Base-by-base conservation (phyloP, 2,329 filamentous ascomycete species). In the Aspergillus carbonarius region DNA sequence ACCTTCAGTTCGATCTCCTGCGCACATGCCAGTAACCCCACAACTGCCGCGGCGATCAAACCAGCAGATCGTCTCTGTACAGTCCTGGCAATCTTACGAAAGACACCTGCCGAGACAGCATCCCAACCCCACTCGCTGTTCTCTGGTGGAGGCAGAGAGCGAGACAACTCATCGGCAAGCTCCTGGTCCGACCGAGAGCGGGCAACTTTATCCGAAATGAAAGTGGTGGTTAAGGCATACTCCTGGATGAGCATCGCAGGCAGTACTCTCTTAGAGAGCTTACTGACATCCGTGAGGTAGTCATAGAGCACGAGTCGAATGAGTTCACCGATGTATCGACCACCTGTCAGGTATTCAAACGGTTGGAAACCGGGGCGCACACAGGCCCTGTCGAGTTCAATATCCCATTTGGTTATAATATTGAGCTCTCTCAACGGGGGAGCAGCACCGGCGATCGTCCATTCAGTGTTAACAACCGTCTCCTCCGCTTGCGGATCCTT, bases 341-440 rank as follows among this genome's bases (percentile, higher is more conserved):
- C 90, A 2, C 89, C 85, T 0, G 89, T 92, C 88, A 93, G 91
- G 74, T 93, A 93, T 70, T 95, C 91, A 18, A 93, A 83, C 0
- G 90, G 90, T 64, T 93, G 90, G 66, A 93, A 92, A 0, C 90
- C 90, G 0, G 90, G 88, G 6, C 79, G 80, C 66, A 91, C 87
- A 65, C 87, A 88, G 47, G 86, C 83, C 4, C 75, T 74, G 65
- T 92, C 89, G 5, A 95, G 80, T 59, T 82, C 76, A 9, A 79
- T 75, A 67, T 95, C 91, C 90, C 90, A 93, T 35, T 76, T 77
- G 9, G 84, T 92, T 53, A 91, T 84, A 49, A 93, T 81, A 12
- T 72, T 66, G 20, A 78, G 68, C 23, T 87, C 81, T 23, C 82
- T 79, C 55, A 93, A 77, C 0, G 90, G 88, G 6, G 82, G 79